Evolutionary conservation across 163 green algal genomes (phyloP), one percentile per base, ranked within the genome.

Genomic region (Chloromonas sp.): DNA sequence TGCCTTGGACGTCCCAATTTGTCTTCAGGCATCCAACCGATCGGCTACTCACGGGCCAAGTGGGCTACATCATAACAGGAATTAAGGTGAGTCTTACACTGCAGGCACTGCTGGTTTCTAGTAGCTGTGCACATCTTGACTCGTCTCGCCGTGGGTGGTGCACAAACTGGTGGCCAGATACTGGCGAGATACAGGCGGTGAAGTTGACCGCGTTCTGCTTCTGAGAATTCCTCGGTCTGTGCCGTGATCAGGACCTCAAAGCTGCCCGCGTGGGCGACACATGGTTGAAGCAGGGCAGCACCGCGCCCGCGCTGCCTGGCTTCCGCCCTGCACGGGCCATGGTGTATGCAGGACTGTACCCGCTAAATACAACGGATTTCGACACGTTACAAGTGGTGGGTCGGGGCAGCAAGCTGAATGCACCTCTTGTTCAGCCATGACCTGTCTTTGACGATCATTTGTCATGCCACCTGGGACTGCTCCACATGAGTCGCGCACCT

Each of bases 11-110:
- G 36, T 36, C 36, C 36, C 36, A 36, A 36, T 36, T 36, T 36
- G 36, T 36, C 36, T 36, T 36, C 36, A 36, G 36, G 0, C 84
- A 87, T 8, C 83, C 92, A 2, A 97, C 93, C 0, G 91, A 85
- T 0, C 15, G 82, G n/a, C 89, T 98, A 83, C 88, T 95, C 14
- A 96, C 95, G 0, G 96, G 95, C 0, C 96, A 98, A 88, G 96
- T 99, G 74, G 96, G 96, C 14, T 99, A 98, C 87, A 84, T 98
- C 79, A 94, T 99, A 76, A 92, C 92, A 0, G 96, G 96, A 76
- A 96, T 98, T 87, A 91, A 91, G 84, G 82, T 81, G 71, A 70
- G 82, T 71, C 36, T 36, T 36, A 36, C 36, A 36, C 36, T 36
- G 36, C 36, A 36, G 36, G 36, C 36, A 36, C 36, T 36, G 36